Base-by-base conservation (phyloP, 176 grass and related monocot species). In the Tillandsia leiboldiana region DNA sequence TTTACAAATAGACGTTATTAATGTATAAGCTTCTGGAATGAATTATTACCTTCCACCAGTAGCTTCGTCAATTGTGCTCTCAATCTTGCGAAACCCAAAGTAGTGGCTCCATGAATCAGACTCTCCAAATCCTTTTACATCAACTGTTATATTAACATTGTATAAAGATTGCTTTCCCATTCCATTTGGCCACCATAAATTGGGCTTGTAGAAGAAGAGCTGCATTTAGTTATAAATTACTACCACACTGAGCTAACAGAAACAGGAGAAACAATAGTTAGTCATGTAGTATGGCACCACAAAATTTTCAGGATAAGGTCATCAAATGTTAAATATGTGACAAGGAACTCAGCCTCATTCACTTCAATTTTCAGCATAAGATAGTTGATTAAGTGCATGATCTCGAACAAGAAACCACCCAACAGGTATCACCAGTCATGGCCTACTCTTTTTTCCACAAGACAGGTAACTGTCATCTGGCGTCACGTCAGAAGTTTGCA, bases 101-200 rank as follows among this genome's bases (percentile, higher is more conserved):
- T 74, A 74, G 73, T 97, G 86, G 28, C 53, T 83, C 88, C 86
- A 97, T 70, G 93, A 81, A 85, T 97, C 86, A 11, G 89, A 90
- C 77, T 92, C 89, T 12, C 93, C 93, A 53, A 92, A 85, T 83
- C 86, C 93, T 53, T 87, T 86, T 26, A 87, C 93, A 77, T 87
- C 86, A 67, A 97, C 77, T 79, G 66, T 87, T 62, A 97, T 83
- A 62, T 87, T 89, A 49, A 97, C 84, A 29, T 87, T 81, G 69
- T 97, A 97, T 50, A 97, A 29, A 51, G 81, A 90, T 28, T 97
- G 89, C 7, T 83, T 81, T 61, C 94, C 94, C 94, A 97, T 90
- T 66, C 94, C 94, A 83, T 97, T 93, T 77, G 94, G 94, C 89
- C 94, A 97, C 94, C 94, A 97, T 67, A 97, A 66, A 58, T 92